Conservation (phyloP, 2,329 filamentous ascomycete species). For the Exophiala aquamarina region DNA sequence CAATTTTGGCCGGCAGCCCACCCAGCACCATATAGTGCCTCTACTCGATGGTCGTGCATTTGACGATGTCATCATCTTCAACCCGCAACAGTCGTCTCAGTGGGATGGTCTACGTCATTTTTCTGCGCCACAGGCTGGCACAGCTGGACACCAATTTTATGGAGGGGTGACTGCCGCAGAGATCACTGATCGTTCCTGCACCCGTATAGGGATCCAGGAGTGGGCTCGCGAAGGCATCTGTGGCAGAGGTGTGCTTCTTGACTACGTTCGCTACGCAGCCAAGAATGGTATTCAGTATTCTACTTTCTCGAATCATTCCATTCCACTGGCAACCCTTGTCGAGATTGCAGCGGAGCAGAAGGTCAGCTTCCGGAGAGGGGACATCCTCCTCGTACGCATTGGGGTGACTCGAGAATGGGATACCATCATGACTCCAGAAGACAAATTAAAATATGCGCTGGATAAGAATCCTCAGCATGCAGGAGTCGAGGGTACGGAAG, state of each 20-base stretch:
- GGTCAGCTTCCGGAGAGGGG: constrained; percentile 50
- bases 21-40: constrained; percentile 52
- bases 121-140: constrained; percentile 2
- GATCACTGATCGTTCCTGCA: constrained; percentile 30
- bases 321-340: constrained; percentile 41
- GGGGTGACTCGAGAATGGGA: constrained; percentile 45
- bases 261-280: constrained; percentile 46
- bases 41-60: constrained; percentile 37
- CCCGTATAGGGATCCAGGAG: constrained; percentile 27
- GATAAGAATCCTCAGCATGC: constrained; percentile 33
- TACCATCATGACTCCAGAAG: constrained; percentile 36
- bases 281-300: constrained; percentile 37
- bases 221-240: constrained; percentile 48
- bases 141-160: constrained; percentile 12
- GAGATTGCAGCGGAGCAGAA: constrained; percentile 43
- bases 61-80: constrained; percentile 47
- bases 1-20: constrained; percentile 53
- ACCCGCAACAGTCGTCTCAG: constrained; percentile 49
- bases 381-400: constrained; percentile 53
- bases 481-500: constrained; percentile 51
- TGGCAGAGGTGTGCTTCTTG: constrained; percentile 48
- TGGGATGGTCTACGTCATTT: constrained; percentile 47
- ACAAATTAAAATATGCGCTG: constrained; percentile 33
- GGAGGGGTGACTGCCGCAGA: constrained; percentile 18
- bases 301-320: constrained; percentile 41